Conservation (phyloP, 257 asterid genomes). For the Marsdenia floribunda region DNA sequence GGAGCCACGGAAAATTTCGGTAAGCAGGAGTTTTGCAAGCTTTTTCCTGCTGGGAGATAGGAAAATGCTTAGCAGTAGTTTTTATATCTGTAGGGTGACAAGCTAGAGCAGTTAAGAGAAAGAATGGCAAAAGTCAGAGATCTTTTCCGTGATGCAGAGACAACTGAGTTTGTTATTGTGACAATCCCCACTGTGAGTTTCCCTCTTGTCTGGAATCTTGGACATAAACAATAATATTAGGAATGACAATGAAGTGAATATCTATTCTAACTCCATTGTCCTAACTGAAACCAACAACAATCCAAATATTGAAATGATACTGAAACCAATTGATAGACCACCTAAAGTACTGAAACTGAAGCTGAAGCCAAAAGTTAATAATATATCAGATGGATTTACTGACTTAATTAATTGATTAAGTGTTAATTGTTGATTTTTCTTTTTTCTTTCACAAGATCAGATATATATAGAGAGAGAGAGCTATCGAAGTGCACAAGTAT, state of each 20-base stretch:
- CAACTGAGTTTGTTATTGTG: constrained; percentile 68
- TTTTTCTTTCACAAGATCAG: not conserved
- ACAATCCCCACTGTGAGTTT: constrained; percentile 69
- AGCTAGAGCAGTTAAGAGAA: constrained; percentile 56
- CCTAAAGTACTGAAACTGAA: not conserved
- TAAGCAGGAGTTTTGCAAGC: constrained; percentile 21
- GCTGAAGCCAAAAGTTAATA: not conserved
- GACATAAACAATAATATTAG: not conserved
- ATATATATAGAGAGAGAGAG: too few relatives aligned
- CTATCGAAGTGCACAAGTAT: too few relatives aligned
- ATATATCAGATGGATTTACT: not conserved
- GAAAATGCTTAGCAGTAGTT: constrained; percentile 6
- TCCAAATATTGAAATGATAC: not conserved
- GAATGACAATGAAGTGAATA: not conserved
- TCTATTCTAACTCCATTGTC: not conserved
- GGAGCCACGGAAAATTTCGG: constrained; percentile 44
- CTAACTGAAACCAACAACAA: not conserved
- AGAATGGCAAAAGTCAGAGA: constrained; percentile 67
- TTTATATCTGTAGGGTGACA: constrained; percentile 39
- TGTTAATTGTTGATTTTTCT: too few relatives aligned
- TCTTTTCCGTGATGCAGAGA: constrained; percentile 56
- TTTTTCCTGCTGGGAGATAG: constrained; percentile 3
- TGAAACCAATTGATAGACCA: not conserved
- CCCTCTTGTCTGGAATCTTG: constrained; percentile 3
- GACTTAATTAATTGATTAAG: not conserved